Evolutionary conservation across 2,329 filamentous ascomycete species (phyloP).

Genomic region (Penicillium sclerotigenum): DNA sequence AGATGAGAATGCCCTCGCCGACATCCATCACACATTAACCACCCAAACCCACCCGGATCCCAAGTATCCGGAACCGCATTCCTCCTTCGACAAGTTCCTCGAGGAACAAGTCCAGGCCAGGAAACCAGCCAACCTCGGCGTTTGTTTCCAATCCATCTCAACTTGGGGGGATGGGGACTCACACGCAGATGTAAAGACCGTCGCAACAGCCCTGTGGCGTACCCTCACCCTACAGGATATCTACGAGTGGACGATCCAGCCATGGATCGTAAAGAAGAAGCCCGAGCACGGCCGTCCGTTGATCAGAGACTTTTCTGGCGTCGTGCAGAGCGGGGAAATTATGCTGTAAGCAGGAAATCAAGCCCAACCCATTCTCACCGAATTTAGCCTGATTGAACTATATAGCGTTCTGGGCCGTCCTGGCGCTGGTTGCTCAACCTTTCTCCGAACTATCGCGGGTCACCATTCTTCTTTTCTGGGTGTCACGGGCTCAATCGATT

Average conservation of each 20-base stretch:
- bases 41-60: slow-evolving; percentile 12
- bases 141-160: slow-evolving; percentile 68
- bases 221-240: slow-evolving; percentile 71
- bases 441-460: slow-evolving; percentile 68
- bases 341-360: slow-evolving; percentile 47
- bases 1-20: slow-evolving; percentile 31
- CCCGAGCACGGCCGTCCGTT: slow-evolving; percentile 50
- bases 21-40: slow-evolving; percentile 33
- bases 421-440: slow-evolving; percentile 68
- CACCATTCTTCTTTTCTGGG: slow-evolving; percentile 60
- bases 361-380: neutral
- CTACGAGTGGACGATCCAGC: slow-evolving; percentile 54
- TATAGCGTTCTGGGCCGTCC: slow-evolving; percentile 60
- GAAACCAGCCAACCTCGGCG: slow-evolving; percentile 68
- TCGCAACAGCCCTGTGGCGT: slow-evolving; percentile 68
- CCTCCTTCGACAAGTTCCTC: slow-evolving; percentile 66
- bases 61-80: slow-evolving; percentile 47
- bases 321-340: slow-evolving; percentile 64
- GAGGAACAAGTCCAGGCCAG: slow-evolving; percentile 63
- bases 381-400: neutral
- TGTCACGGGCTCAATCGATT: slow-evolving; percentile 65
- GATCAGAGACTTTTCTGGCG: slow-evolving; percentile 63
- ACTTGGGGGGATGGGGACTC: slow-evolving; percentile 65
- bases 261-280: slow-evolving; percentile 43
- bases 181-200: slow-evolving; percentile 62